Conservation (phyloP, 108 stramenopile genomes). For the Parietichytrium sp. region DNA sequence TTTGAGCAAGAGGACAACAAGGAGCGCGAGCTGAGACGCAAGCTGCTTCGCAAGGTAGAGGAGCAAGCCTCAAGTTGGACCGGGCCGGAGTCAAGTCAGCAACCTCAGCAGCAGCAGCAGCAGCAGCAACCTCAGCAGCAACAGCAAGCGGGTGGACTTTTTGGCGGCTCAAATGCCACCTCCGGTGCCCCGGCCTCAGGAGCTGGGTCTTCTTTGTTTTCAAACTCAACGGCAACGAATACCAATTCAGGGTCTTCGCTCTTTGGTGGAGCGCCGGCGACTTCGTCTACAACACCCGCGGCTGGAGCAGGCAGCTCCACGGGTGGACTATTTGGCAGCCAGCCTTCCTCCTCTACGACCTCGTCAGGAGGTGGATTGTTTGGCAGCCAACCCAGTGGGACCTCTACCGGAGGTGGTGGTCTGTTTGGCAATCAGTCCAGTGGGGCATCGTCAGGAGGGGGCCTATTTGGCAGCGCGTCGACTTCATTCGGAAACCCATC, state of each 20-base stretch:
- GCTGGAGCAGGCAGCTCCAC: too few species aligned
- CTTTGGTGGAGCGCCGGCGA: background rate
- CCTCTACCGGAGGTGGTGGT: background rate
- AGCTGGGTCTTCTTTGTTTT: background rate
- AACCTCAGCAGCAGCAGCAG: conserved; percentile 11
- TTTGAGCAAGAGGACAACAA: conserved; percentile 40
- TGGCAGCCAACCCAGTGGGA: background rate
- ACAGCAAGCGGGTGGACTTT: background rate
- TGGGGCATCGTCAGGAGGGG: too few species aligned
- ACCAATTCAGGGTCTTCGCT: background rate
- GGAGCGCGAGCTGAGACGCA: conserved; percentile 22
- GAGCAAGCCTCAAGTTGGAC: conserved; percentile 27
- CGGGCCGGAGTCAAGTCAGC: background rate
- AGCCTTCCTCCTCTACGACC: background rate
- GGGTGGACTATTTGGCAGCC: background rate
- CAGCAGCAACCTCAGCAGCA: conserved; percentile 4
- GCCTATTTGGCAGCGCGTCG: background rate
- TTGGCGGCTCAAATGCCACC: background rate
- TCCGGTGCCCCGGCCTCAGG: background rate
- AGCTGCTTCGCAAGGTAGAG: conserved; percentile 36
- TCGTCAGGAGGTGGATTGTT: background rate
- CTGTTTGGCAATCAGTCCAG: too few species aligned
- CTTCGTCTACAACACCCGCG: background rate
- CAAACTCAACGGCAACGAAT: background rate
- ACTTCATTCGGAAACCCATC: too few species aligned